phyloP scores from a whole-genome alignment of 148 eudicot species.

The Amaranthus hypochondriacus region DNA sequence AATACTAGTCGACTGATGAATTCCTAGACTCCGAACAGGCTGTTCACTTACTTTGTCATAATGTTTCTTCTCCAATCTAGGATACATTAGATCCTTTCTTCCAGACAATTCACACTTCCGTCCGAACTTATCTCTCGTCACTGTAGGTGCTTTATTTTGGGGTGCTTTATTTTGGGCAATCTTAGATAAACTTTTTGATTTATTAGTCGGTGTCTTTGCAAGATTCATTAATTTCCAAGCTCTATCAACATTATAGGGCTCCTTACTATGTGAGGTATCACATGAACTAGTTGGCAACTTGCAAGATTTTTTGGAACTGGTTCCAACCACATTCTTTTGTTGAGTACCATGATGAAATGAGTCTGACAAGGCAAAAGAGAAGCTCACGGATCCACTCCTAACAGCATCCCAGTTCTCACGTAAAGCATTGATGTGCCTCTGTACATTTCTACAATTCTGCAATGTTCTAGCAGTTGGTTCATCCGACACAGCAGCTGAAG shows the following conservation, averaged over 20 bases:
- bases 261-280: slow-evolving; percentile 8
- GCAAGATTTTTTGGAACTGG: slow-evolving; percentile 13
- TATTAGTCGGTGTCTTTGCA: slow-evolving; percentile 47
- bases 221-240: slow-evolving; percentile 80
- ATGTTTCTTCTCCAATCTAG: slow-evolving; percentile 13
- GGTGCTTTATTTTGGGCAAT: slow-evolving; percentile 22
- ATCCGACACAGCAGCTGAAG: slow-evolving; percentile 9
- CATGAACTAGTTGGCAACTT: slow-evolving; percentile 18
- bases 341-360: slow-evolving; percentile 17
- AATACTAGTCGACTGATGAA: slow-evolving; percentile 16
- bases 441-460: slow-evolving; percentile 52
- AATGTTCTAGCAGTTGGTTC: slow-evolving; percentile 53
- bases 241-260: slow-evolving; percentile 46
- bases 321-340: slow-evolving; percentile 9
- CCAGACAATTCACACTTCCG: slow-evolving; percentile 19
- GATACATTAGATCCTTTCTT: slow-evolving; percentile 16
- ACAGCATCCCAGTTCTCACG: slow-evolving; percentile 79
- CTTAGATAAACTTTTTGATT: slow-evolving; percentile 23
- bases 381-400: slow-evolving; percentile 57
- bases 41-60: slow-evolving; percentile 15
- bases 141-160: slow-evolving; percentile 17
- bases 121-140: slow-evolving; percentile 15
- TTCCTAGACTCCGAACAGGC: slow-evolving; percentile 21
- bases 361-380: slow-evolving; percentile 30
- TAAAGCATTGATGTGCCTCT: slow-evolving; percentile 47